phyloP scores from a whole-genome alignment of 768 basidiomycete species.

The Auricularia sp. region DNA sequence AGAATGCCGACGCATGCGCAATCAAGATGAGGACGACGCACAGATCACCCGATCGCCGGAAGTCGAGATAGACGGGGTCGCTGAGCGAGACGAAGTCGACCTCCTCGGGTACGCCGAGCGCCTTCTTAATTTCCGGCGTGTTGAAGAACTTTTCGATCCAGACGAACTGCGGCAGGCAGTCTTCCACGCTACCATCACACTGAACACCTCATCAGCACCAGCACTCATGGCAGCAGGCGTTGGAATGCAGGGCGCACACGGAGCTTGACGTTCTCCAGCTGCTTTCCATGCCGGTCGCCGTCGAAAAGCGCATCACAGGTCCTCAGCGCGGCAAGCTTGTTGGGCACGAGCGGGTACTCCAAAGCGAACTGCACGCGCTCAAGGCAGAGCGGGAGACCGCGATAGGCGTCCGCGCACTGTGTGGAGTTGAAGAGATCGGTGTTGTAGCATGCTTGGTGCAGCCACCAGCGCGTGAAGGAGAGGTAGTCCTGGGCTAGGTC shows the following conservation, averaged over 20 bases:
- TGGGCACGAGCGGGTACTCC: conserved; percentile 4
- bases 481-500: conserved; percentile 15
- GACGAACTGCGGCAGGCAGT: conserved; percentile 14
- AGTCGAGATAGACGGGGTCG: conserved; percentile 1
- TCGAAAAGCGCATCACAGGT: conserved; percentile 7
- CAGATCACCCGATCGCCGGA: conserved; percentile 4
- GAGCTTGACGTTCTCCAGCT: conserved; percentile 3
- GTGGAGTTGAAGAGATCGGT: conserved; percentile 22
- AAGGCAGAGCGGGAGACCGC: conserved; percentile 18
- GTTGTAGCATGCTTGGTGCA: conserved; percentile 20
- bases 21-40: neutral
- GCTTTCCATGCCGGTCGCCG: conserved; percentile 11
- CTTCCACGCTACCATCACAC: conserved; percentile 3
- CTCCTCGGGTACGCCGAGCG: conserved; percentile 7
- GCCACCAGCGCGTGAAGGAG: conserved; percentile 19
- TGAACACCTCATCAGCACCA: neutral
- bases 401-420: conserved; percentile 18
- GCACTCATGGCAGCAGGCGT: neutral
- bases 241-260: neutral
- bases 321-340: conserved; percentile 3
- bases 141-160: conserved; percentile 12
- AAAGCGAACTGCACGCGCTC: conserved; percentile 3
- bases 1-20: neutral
- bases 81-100: neutral
- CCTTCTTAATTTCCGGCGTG: neutral